Conservation (phyloP, 106 monocot species). For the Dendrobium huoshanense region DNA sequence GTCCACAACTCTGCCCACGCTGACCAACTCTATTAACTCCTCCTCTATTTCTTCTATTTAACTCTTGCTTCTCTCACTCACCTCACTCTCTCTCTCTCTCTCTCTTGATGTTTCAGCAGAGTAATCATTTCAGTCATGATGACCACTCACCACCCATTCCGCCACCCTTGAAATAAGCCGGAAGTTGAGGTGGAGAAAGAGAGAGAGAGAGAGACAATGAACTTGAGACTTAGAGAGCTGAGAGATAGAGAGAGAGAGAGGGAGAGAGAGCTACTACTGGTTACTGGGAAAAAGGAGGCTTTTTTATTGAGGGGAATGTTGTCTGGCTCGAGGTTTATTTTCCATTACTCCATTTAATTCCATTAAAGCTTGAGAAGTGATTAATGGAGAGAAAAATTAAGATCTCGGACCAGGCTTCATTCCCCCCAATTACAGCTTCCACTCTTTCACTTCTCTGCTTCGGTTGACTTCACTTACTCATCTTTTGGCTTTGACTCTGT, state of each 20-base stretch:
- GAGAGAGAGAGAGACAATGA: not conserved
- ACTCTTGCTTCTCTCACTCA: not conserved
- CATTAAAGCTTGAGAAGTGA: not conserved
- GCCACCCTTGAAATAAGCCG: constrained; percentile 1
- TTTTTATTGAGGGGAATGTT: constrained; percentile 9
- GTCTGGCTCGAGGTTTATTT: constrained; percentile 4
- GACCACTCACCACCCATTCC: not conserved
- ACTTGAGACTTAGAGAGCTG: no score
- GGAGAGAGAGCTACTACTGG: not conserved
- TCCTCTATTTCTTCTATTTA: constrained; percentile 1
- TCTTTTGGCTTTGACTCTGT: no score
- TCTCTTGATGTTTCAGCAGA: not conserved
- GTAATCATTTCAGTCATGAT: constrained; percentile 5
- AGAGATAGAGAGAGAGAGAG: no score
- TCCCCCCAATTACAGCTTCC: constrained; percentile 74
- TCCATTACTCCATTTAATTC: not conserved
- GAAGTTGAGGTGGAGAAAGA: not conserved
- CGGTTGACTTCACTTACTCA: not conserved
- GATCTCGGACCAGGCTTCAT: constrained; percentile 97
- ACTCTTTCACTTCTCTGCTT: not conserved
- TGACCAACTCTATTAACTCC: not conserved
- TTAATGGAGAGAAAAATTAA: not conserved
- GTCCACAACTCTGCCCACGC: not conserved
- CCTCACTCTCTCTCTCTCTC: no score
- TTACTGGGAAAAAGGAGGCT: not conserved